Evolutionary conservation across 192 early-diverging fungal species (phyloP).

Genomic region (Paraglomus occultum): DNA sequence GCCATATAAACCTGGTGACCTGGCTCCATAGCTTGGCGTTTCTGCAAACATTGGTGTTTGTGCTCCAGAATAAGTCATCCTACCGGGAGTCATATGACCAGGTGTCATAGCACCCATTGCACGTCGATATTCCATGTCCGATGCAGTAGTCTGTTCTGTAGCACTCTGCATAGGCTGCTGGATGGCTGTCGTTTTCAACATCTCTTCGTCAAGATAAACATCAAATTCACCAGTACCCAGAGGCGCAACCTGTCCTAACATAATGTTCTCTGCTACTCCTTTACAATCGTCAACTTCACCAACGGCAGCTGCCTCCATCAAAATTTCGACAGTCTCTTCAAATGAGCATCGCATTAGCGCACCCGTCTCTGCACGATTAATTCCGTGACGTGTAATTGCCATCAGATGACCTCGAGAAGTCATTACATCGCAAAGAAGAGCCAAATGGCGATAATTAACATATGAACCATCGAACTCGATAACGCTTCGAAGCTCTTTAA

Average conservation of each 20-base stretch:
- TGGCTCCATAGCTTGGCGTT: constrained; percentile 11
- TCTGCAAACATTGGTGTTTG: constrained; percentile 25
- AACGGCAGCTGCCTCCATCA: constrained; percentile 91
- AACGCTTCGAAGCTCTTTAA: constrained; percentile 88
- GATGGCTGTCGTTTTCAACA: constrained; percentile 70
- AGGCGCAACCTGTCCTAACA: constrained; percentile 96
- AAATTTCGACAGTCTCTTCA: constrained; percentile 98
- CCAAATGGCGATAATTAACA: constrained; percentile 98
- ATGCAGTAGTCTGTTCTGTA: constrained; percentile 51
- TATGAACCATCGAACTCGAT: constrained; percentile 96
- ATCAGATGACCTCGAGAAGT: constrained; percentile 89
- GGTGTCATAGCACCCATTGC: constrained; percentile 53
- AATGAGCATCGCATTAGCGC: constrained; percentile 95
- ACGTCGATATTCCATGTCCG: constrained; percentile 49
- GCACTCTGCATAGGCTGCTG: constrained; percentile 49
- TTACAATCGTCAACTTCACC: constrained; percentile 93
- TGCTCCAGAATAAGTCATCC: constrained; percentile 64
- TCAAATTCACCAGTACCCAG: constrained; percentile 94
- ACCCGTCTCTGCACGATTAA: constrained; percentile 93
- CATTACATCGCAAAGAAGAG: constrained; percentile 96
- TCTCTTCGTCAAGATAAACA: constrained; percentile 90
- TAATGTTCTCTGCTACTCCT: constrained; percentile 96
- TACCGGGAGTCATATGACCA: constrained; percentile 59
- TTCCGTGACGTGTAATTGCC: constrained; percentile 98
- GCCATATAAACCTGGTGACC: constrained; percentile 6